These are phyloP conservation scores for Sporothrix protearum DNA, from an alignment of 2,329 filamentous ascomycete genomes.

Conservation along the genomic window DNA sequence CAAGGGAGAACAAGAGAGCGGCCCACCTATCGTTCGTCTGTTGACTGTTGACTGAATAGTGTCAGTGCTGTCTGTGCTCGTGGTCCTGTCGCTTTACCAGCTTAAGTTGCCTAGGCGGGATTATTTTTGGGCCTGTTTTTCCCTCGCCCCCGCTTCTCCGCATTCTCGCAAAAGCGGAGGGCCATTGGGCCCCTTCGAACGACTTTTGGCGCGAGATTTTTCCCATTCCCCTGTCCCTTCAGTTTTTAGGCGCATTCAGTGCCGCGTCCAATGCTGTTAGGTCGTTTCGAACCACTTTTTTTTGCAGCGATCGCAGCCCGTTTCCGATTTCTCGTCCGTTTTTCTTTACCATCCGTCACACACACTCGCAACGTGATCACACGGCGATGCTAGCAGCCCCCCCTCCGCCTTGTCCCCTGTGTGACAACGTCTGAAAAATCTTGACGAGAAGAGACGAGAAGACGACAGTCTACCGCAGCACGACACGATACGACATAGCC, in stretches of 20 bases:
- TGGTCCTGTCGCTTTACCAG: background rate
- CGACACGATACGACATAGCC: background rate
- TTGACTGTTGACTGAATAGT: background rate
- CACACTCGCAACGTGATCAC: background rate
- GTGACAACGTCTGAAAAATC: background rate
- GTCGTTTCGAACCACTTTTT: background rate
- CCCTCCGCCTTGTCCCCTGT: background rate
- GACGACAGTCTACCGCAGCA: background rate
- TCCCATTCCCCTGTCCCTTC: background rate
- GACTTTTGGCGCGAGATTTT: background rate
- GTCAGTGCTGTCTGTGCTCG: background rate
- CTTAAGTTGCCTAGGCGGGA: too few species aligned
- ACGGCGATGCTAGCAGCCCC: background rate
- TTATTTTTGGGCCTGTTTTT: background rate
- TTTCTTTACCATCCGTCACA: background rate
- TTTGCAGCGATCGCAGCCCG: background rate
- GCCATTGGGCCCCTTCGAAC: background rate
- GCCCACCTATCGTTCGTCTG: background rate
- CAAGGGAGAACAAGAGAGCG: background rate
- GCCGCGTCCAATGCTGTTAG: background rate
- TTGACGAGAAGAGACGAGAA: background rate
- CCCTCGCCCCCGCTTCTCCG: constrained; percentile 22
- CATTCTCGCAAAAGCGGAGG: constrained; percentile 14
- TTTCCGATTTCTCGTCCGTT: background rate
- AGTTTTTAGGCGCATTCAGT: background rate